Evolutionary conservation across 768 basidiomycete genomes (phyloP).

Genomic region (Pisolithus tinctorius): DNA sequence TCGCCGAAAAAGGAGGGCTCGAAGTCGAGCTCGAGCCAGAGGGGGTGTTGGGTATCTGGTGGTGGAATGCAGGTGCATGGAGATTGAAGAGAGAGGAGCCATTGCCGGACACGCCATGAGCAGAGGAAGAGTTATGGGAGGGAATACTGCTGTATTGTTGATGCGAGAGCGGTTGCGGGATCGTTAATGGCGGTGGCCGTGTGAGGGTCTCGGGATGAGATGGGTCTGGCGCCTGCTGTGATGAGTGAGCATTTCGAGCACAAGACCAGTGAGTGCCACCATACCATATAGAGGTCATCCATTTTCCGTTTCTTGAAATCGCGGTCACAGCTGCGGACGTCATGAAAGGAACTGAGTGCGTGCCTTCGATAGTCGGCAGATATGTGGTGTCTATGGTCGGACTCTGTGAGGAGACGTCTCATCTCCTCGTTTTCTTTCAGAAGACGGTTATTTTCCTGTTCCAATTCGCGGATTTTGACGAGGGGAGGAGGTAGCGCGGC

Average conservation of each 20-base stretch:
- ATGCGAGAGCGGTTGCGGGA: constrained; percentile 46
- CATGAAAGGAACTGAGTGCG: constrained; percentile 41
- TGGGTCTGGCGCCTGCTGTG: constrained; percentile 39
- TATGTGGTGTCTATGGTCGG: constrained; percentile 29
- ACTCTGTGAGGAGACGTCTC: constrained; percentile 55
- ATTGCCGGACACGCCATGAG: constrained; percentile 30
- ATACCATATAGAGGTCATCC: constrained; percentile 53
- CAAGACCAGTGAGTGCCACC: not conserved
- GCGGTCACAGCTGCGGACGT: constrained; percentile 45
- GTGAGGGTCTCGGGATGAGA: constrained; percentile 30
- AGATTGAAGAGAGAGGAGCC: constrained; percentile 45
- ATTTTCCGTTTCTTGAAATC: constrained; percentile 60
- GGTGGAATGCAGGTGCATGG: constrained; percentile 49
- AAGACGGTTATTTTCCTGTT: constrained; percentile 69
- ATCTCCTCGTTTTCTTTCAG: constrained; percentile 70
- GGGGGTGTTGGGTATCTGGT: constrained; percentile 59
- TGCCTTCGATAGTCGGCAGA: constrained; percentile 43
- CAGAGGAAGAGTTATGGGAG: constrained; percentile 35
- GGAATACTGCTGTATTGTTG: constrained; percentile 43
- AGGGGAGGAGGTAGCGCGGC: constrained; percentile 66
- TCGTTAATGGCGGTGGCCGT: constrained; percentile 53
- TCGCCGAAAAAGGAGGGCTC: constrained; percentile 83
- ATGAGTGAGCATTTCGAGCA: not conserved
- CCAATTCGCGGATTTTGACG: constrained; percentile 72
- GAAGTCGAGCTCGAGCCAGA: constrained; percentile 68